Percentiles rank a stretch among this genome's conserved stretches.
These are phyloP conservation scores for Hymenoscyphus salicellus DNA, from an alignment of 2,329 filamentous ascomycete species.

Conservation along the genomic window DNA sequence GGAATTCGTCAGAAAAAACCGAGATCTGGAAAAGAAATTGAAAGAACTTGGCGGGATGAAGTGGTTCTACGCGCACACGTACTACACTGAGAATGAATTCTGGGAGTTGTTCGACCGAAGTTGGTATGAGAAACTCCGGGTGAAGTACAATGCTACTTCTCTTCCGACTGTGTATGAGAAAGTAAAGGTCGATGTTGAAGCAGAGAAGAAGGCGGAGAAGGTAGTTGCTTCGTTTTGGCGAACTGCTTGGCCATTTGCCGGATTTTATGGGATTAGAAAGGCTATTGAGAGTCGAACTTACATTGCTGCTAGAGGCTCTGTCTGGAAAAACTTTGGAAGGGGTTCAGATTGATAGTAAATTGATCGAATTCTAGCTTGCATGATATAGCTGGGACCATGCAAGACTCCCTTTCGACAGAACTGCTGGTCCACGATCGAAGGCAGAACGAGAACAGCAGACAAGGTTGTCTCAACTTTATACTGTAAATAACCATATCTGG, in stretches of 20 bases:
- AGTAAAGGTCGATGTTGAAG: constrained; percentile 54
- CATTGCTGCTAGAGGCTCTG: constrained; percentile 27
- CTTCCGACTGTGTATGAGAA: constrained; percentile 71
- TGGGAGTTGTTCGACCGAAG: constrained; percentile 59
- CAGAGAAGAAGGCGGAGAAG: constrained; percentile 41
- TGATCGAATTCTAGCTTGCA: background rate
- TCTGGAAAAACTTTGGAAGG: constrained; percentile 28
- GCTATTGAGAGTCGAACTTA: constrained; percentile 51
- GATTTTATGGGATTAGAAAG: constrained; percentile 58
- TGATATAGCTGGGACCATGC: background rate
- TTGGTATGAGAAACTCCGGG: constrained; percentile 61
- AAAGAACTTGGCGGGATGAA: constrained; percentile 71
- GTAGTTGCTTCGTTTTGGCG: constrained; percentile 36
- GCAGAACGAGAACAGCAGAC: background rate
- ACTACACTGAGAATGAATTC: constrained; percentile 72
- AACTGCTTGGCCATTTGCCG: constrained; percentile 55
- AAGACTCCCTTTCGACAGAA: background rate
- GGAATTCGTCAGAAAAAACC: constrained; percentile 68
- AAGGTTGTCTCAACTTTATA: background rate
- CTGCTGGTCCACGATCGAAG: background rate
- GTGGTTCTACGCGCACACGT: constrained; percentile 84
- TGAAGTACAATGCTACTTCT: constrained; percentile 59
- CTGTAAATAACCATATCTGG: background rate
- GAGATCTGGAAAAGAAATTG: constrained; percentile 67
- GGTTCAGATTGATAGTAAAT: background rate